phyloP scores from a whole-genome alignment of 169 alveolate species.

The Eimeria maxima region DNA sequence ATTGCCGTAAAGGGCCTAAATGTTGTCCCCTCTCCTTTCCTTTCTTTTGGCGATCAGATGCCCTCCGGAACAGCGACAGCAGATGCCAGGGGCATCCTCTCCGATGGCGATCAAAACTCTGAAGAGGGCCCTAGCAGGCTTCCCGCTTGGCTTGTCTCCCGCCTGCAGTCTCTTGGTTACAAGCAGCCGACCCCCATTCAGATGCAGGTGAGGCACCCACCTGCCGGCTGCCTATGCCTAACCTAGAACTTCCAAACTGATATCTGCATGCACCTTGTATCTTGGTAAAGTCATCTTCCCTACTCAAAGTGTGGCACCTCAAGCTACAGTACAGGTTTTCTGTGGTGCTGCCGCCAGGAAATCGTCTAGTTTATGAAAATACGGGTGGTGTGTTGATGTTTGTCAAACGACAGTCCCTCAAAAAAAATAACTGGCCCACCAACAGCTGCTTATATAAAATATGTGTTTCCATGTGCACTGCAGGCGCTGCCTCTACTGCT shows the following conservation, averaged over 20 bases:
- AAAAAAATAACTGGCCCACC: neutral
- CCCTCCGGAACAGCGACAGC: neutral
- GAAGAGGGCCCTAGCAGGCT: slow-evolving; percentile 26
- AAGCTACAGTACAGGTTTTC: neutral
- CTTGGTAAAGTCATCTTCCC: neutral
- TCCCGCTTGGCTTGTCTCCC: slow-evolving; percentile 45
- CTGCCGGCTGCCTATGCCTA: neutral
- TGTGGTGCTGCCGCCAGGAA: neutral
- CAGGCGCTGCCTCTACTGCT: slow-evolving; percentile 90
- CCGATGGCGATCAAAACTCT: neutral
- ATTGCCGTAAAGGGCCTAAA: slow-evolving; percentile 24
- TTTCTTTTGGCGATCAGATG: slow-evolving; percentile 33
- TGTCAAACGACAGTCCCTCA: neutral
- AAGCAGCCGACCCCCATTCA: slow-evolving; percentile 91
- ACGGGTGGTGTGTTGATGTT: neutral
- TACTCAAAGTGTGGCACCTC: neutral
- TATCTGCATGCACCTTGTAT: neutral
- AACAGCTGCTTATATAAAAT: neutral
- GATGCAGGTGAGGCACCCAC: slow-evolving; percentile 59
- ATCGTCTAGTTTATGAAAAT: neutral
- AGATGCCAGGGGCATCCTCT: neutral
- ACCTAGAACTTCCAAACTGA: neutral
- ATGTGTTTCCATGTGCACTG: slow-evolving; percentile 45
- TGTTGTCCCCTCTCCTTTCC: neutral
- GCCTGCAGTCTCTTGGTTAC: slow-evolving; percentile 29